Evolutionary conservation across 106 monocot genomes (phyloP).

Genomic region (Amphibolis antarctica): DNA sequence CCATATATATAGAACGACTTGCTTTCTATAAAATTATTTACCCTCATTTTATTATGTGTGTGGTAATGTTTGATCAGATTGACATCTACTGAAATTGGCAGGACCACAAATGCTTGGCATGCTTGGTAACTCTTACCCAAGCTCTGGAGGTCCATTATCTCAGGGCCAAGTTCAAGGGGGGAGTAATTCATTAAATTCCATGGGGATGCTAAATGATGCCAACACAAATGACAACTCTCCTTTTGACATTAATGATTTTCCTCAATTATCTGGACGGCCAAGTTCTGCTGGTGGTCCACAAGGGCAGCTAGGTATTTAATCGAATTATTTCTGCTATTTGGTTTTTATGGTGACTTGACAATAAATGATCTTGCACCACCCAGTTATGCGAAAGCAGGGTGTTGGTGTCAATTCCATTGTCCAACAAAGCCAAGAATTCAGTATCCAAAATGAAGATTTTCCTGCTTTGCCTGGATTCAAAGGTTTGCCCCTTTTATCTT

Average conservation of each 20-base stretch:
- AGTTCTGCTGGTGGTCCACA: slow-evolving; percentile 92
- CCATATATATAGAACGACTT: too few species aligned
- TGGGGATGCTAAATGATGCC: slow-evolving; percentile 82
- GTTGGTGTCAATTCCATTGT: slow-evolving; percentile 85
- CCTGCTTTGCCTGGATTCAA: slow-evolving; percentile 94
- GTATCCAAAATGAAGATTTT: slow-evolving; percentile 98
- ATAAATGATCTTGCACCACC: slow-evolving; percentile 9
- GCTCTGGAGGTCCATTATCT: slow-evolving; percentile 60
- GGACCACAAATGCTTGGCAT: slow-evolving; percentile 83
- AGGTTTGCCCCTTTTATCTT: slow-evolving; percentile 44
- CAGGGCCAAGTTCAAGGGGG: slow-evolving; percentile 71
- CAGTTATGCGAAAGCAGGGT: slow-evolving; percentile 86
- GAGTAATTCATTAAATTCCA: slow-evolving; percentile 55
- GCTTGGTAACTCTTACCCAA: slow-evolving; percentile 84
- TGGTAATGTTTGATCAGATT: too few species aligned
- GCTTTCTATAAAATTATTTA: too few species aligned
- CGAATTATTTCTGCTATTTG: not conserved
- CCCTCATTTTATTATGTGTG: too few species aligned
- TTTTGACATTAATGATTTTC: slow-evolving; percentile 97
- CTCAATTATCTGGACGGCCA: slow-evolving; percentile 81
- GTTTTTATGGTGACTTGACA: not conserved
- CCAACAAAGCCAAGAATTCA: slow-evolving; percentile 97
- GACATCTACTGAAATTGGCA: slow-evolving; percentile 11
- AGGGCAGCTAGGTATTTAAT: slow-evolving; percentile 54
- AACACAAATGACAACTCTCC: slow-evolving; percentile 68